Evolutionary conservation across 2,329 filamentous ascomycete species (phyloP).

Genomic region (Teratosphaeria pseudoeucalypti): DNA sequence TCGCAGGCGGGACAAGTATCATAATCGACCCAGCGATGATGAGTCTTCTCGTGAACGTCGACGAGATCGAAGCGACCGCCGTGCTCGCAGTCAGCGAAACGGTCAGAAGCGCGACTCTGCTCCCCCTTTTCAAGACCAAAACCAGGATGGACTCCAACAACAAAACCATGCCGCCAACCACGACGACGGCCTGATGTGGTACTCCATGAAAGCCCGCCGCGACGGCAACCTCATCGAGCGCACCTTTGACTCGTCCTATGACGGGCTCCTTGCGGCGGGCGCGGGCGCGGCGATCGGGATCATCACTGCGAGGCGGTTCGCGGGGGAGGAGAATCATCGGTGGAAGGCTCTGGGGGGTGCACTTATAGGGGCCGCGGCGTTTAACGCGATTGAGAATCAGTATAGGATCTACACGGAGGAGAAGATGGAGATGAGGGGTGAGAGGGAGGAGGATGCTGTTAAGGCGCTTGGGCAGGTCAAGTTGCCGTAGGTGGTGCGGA

Average conservation of each 20-base stretch:
- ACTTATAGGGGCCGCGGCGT: conserved; percentile 9
- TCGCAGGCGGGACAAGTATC: neutral
- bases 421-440: conserved; percentile 9
- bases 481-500: neutral
- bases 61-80: neutral
- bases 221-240: conserved; percentile 14
- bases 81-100: neutral
- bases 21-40: conserved; percentile 3
- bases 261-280: conserved; percentile 14
- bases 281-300: conserved; percentile 15
- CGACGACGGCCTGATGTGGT: conserved; percentile 7
- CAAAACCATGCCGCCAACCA: conserved; percentile 4
- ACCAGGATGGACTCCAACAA: neutral
- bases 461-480: neutral
- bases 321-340: conserved; percentile 2
- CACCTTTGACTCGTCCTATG: conserved; percentile 15
- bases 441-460: conserved; percentile 1
- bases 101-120: neutral
- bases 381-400: conserved; percentile 14
- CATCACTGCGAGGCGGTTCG: conserved; percentile 11
- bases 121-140: neutral
- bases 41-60: conserved; percentile 2
- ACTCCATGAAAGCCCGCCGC: conserved; percentile 8
- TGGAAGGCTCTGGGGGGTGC: conserved; percentile 10
- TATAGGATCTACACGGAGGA: conserved; percentile 13